Evolutionary conservation across 345 rosid species (phyloP).

Genomic region (Corchorus capsularis): DNA sequence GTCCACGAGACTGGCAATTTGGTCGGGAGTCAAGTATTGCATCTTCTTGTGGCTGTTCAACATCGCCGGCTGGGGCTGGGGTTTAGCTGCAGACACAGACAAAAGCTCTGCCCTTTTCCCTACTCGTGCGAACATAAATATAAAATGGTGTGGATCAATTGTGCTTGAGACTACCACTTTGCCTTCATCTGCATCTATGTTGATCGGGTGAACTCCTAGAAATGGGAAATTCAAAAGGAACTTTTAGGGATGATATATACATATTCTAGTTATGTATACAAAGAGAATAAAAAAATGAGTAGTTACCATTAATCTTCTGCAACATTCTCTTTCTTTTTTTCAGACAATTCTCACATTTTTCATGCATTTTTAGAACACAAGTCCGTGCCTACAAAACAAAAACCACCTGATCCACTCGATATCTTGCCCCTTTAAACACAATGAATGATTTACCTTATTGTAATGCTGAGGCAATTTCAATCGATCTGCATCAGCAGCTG

Average conservation of each 20-base stretch:
- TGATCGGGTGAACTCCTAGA: neutral
- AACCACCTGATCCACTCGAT: neutral
- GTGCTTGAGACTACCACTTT: neutral
- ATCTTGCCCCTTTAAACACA: neutral
- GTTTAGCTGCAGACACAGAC: no score
- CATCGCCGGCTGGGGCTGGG: no score
- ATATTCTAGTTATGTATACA: no score
- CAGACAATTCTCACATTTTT: conserved; percentile 7
- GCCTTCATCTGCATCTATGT: neutral
- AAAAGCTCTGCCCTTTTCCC: neutral
- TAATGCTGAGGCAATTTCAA: conserved; percentile 48
- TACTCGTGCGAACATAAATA: neutral
- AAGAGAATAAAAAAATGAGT: no score
- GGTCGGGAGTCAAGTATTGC: no score
- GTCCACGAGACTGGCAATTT: no score
- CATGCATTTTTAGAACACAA: conserved; percentile 19
- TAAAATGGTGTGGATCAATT: neutral
- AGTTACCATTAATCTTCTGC: conserved; percentile 17
- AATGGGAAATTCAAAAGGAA: neutral
- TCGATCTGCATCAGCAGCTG: conserved; percentile 61
- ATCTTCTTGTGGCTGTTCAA: no score
- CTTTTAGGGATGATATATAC: neutral
- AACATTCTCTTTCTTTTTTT: neutral
- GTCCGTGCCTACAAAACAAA: neutral
- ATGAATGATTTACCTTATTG: conserved; percentile 54